Conservation (phyloP, 768 basidiomycete genomes). For the Boletus huronensis region DNA sequence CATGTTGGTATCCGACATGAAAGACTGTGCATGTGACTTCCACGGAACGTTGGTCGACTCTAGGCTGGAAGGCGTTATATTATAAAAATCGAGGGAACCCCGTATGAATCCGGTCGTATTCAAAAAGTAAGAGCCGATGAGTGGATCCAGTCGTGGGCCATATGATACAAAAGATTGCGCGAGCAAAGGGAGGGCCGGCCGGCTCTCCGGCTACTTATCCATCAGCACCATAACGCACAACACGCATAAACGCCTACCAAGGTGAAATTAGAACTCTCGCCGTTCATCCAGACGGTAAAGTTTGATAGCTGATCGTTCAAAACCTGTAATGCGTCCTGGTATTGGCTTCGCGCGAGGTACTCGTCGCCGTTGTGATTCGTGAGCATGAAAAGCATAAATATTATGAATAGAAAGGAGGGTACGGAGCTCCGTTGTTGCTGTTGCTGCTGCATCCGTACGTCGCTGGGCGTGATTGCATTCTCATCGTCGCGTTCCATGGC, state of each 20-base stretch:
- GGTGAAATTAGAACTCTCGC: conserved; percentile 60
- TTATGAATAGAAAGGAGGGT: conserved; percentile 70
- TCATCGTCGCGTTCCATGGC: conserved; percentile 32
- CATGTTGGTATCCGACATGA: conserved; percentile 48
- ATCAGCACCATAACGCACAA: conserved; percentile 1
- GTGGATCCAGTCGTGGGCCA: conserved; percentile 43
- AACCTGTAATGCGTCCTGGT: conserved; percentile 58
- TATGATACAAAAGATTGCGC: conserved; percentile 47
- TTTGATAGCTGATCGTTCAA: conserved; percentile 63
- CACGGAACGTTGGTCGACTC: conserved; percentile 40
- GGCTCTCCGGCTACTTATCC: conserved; percentile 44
- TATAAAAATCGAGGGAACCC: conserved; percentile 57
- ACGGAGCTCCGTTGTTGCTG: conserved; percentile 57
- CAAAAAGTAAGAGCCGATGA: conserved; percentile 55
- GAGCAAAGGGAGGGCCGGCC: conserved; percentile 42
- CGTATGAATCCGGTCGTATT: conserved; percentile 81
- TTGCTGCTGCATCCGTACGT: conserved; percentile 23
- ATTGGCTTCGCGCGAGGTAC: conserved; percentile 57
- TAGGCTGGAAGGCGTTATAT: conserved; percentile 53
- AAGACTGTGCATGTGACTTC: conserved; percentile 47
- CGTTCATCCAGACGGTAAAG: conserved; percentile 73
- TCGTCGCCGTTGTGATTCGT: conserved; percentile 73
- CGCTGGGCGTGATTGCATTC: conserved; percentile 9
- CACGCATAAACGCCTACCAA: conserved; percentile 43
- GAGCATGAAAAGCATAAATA: conserved; percentile 74